Conservation (phyloP, 1,284 basidiomycete genomes). For the Cryptococcus depauperatus region DNA sequence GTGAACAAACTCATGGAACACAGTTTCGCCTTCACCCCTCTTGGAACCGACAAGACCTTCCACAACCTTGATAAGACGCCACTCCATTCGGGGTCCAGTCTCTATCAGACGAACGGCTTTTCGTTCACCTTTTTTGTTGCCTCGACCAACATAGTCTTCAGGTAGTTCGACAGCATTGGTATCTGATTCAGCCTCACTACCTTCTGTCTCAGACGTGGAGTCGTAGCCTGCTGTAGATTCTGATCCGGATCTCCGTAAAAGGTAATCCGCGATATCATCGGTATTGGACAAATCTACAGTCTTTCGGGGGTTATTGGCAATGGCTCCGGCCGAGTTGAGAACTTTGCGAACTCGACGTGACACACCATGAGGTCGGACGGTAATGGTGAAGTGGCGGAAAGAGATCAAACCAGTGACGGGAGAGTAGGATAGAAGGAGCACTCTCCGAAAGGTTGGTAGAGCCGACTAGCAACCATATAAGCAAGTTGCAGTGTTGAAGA, state of each 20-base stretch:
- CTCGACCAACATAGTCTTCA: slow-evolving; percentile 87
- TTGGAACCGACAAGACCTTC: slow-evolving; percentile 75
- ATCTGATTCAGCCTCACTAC: slow-evolving; percentile 70
- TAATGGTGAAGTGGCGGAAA: slow-evolving; percentile 90
- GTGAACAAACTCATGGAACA: slow-evolving; percentile 86
- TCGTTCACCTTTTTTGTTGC: slow-evolving; percentile 82
- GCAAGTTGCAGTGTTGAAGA: not conserved
- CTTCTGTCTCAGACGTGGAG: slow-evolving; percentile 55
- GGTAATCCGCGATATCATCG: slow-evolving; percentile 91
- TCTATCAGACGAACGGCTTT: slow-evolving; percentile 88
- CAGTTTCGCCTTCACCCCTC: slow-evolving; percentile 65
- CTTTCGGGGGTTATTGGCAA: slow-evolving; percentile 33
- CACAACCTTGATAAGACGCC: slow-evolving; percentile 85
- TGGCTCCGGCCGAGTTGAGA: slow-evolving; percentile 48
- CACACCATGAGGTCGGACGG: slow-evolving; percentile 88
- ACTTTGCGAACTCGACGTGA: slow-evolving; percentile 85
- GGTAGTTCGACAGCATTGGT: slow-evolving; percentile 63
- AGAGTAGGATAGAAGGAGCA: slow-evolving; percentile 90
- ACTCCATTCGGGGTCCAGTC: slow-evolving; percentile 90
- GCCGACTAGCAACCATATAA: slow-evolving; percentile 53
- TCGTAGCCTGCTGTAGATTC: slow-evolving; percentile 60
- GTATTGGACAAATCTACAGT: slow-evolving; percentile 73
- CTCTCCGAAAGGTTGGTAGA: slow-evolving; percentile 79
- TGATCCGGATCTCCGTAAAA: slow-evolving; percentile 65
- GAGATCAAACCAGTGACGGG: slow-evolving; percentile 78